phyloP scores from a whole-genome alignment of 202 grass and related monocot species.

The Eragrostis tef region DNA sequence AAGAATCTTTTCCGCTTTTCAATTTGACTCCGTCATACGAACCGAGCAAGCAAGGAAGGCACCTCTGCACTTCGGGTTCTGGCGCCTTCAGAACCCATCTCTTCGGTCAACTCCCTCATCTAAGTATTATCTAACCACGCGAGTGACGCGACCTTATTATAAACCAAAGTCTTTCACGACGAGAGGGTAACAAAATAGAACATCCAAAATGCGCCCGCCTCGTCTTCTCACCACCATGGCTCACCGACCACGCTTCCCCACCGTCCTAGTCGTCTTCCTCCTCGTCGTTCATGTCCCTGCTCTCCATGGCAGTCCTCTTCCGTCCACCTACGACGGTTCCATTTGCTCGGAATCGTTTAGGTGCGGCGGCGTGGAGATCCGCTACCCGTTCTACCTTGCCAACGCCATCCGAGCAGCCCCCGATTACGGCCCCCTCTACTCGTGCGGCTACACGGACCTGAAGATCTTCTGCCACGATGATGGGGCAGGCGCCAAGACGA shows the following conservation, averaged over 20 bases:
- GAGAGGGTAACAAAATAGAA: neutral
- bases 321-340: neutral
- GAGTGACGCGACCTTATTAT: conserved; percentile 8
- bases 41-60: neutral
- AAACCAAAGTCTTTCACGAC: neutral
- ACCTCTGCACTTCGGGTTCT: neutral
- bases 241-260: neutral
- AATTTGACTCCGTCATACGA: neutral
- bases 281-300: neutral
- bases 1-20: neutral
- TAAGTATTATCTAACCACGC: neutral
- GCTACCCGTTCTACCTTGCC: conserved; percentile 33
- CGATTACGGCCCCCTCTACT: fast-evolving
- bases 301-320: conserved; percentile 2
- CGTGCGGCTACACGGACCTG: conserved; percentile 61
- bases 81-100: too few relatives aligned
- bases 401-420: fast-evolving
- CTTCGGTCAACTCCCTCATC: too few relatives aligned
- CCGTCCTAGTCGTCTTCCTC: conserved; percentile 37
- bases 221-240: conserved; percentile 26
- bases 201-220: neutral
- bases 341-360: neutral
- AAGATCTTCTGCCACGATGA: conserved; percentile 11
- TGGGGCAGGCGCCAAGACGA: fast-evolving
- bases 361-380: conserved; percentile 20